Conservation (phyloP, 2,329 filamentous ascomycete genomes). For the Fusarium lyarnte region DNA sequence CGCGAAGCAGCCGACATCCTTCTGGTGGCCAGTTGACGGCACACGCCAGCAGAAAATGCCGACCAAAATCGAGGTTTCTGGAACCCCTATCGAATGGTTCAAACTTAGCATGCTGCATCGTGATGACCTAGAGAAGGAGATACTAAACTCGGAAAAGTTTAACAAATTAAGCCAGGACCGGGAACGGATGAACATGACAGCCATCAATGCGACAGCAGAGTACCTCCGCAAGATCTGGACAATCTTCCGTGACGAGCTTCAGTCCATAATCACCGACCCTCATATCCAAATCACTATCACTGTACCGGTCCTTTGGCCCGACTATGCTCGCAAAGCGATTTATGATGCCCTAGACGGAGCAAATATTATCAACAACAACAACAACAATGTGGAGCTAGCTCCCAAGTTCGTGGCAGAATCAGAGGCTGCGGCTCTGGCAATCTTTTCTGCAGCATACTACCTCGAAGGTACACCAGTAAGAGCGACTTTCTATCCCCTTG, state of each 20-base stretch:
- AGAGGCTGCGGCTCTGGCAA: background rate
- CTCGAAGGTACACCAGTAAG: background rate
- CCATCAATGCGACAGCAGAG: background rate
- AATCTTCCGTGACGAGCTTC: fast-evolving
- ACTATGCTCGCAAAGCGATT: background rate
- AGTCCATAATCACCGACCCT: too few relatives aligned
- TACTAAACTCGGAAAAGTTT: background rate
- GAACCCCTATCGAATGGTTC: background rate
- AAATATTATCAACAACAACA: too few relatives aligned
- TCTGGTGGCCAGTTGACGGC: background rate
- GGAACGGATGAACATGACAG: fast-evolving
- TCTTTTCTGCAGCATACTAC: background rate
- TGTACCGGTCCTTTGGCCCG: background rate
- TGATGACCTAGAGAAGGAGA: background rate
- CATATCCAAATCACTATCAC: background rate
- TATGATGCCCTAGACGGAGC: too few relatives aligned
- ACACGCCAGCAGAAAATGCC: fast-evolving
- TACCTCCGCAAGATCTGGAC: background rate
- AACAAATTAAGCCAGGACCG: fast-evolving
- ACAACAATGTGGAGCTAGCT: background rate
- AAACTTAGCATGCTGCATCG: background rate
- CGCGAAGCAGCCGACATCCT: fast-evolving
- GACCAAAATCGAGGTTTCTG: background rate
- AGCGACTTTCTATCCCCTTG: background rate
- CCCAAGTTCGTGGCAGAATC: background rate